Evolutionary conservation across 2,329 filamentous ascomycete species (phyloP).

Genomic region (Helotiales sp.): DNA sequence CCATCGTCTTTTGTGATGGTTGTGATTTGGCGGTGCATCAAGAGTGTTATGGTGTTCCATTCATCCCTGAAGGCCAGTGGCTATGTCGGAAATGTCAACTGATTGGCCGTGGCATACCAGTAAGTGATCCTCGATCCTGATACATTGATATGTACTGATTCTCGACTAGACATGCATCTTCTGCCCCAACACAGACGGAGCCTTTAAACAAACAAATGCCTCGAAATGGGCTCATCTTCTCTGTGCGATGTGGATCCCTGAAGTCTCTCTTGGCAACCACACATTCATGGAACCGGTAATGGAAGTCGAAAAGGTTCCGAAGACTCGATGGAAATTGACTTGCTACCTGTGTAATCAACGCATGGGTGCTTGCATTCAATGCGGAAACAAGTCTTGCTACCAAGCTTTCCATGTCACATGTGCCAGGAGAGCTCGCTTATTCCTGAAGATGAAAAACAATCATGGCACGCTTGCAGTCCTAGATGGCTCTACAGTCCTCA

Average conservation of each 20-base stretch:
- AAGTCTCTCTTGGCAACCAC: conserved; percentile 92
- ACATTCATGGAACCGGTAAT: conserved; percentile 99
- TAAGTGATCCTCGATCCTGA: conserved; percentile 47
- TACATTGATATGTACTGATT: conserved; percentile 25
- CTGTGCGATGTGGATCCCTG: conserved; percentile 98
- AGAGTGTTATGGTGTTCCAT: conserved; percentile 98
- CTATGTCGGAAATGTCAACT: conserved; percentile 95
- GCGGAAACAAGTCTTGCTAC: conserved; percentile 96
- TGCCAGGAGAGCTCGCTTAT: conserved; percentile 83
- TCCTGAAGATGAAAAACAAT: conserved; percentile 94
- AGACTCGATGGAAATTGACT: conserved; percentile 87
- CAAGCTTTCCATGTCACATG: conserved; percentile 98
- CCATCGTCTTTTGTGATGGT: conserved; percentile 98
- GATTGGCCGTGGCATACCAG: conserved; percentile 87
- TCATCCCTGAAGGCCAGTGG: conserved; percentile 99
- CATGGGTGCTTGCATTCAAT: conserved; percentile 99
- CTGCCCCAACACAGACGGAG: conserved; percentile 95
- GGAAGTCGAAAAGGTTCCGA: conserved; percentile 96
- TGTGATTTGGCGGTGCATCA: conserved; percentile 98
- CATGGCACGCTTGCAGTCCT: conserved; percentile 79
- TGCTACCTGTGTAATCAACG: conserved; percentile 98
- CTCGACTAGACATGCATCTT: conserved; percentile 83
- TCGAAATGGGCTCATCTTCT: conserved; percentile 97
- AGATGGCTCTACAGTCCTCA: conserved; percentile 80
- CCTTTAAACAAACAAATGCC: conserved; percentile 96